A percentile compares a stretch with the other conserved stretches of the same genome.
Evolutionary conservation across 2,329 filamentous ascomycete species (phyloP).

Genomic region (Penicillium sp.): DNA sequence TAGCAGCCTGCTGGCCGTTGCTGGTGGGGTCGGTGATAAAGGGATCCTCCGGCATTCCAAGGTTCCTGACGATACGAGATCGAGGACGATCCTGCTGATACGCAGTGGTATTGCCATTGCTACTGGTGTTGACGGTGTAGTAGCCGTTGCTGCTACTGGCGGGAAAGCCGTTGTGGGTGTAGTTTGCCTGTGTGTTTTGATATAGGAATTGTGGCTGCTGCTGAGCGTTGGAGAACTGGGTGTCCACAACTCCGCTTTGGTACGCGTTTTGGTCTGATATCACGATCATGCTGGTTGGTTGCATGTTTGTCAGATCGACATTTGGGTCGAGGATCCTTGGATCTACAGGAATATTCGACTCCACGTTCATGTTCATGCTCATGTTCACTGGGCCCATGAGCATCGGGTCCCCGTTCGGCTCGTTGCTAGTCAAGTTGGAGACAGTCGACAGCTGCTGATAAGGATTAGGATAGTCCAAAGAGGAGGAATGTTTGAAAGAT

Average conservation of each 20-base stretch:
- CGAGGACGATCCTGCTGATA: not conserved
- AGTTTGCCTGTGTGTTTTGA: too few relatives aligned
- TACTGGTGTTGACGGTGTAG: not conserved
- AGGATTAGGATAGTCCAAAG: not conserved
- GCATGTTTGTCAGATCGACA: not conserved
- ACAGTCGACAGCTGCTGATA: not conserved
- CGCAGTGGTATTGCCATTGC: not conserved
- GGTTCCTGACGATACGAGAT: not conserved
- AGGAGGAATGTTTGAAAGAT: not conserved
- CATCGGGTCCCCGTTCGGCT: not conserved
- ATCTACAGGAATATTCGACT: not conserved
- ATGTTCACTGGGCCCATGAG: not conserved
- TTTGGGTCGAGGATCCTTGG: not conserved
- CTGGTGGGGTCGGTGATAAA: not conserved
- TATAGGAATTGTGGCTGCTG: not conserved
- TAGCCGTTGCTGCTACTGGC: not conserved
- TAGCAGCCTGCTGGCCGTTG: not conserved
- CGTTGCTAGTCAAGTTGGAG: not conserved
- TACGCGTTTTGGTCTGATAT: not conserved
- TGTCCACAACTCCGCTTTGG: not conserved
- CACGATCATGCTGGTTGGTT: not conserved
- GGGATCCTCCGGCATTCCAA: not conserved
- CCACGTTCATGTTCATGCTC: not conserved
- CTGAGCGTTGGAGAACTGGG: not conserved
- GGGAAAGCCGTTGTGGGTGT: too few relatives aligned